Evolutionary conservation across 306 rosid genomes (phyloP), one percentile per base, ranked within the genome.

Genomic region (Alnus rubra): DNA sequence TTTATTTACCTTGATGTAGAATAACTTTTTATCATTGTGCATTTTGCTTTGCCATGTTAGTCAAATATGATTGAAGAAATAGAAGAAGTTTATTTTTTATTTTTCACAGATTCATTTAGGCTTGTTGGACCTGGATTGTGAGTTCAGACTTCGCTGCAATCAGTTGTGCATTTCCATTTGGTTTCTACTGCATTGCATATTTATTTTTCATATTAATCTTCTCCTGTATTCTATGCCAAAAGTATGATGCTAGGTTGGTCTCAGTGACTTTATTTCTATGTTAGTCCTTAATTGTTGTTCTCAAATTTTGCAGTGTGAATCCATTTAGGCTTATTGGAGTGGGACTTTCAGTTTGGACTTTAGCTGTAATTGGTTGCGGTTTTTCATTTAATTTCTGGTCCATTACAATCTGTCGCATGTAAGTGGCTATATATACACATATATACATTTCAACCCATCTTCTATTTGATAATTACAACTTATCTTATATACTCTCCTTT

Each of bases 311-410:
- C 92, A 92, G 96, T 76, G 78, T 87, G 71, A 92, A 89, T 86
- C 97, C 96, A 18, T 92, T 94, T 86, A 87, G 94, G 54, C 97
- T 92, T 64, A 88, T 94, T 77, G 97, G 96, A 71, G 93, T 92
- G 81, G 98, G 98, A 76, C 77, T 94, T 73, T 84, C 90, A 42
- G 89, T 92, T 86, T 94, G 98, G 98, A 94, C 94, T 71, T 5
- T 90, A 9, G 93, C 94, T 16, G 85, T 86, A 58, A 23, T 82
- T 73, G 88, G 90, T 33, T 90, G 96, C 75, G 93, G 92, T 53
- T 19, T 80, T 39, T 90, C 97, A 47, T 84, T 89, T 69, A 60
- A 81, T 80, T 94, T 90, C 86, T 92, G 97, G 98, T 90, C 96
- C 85, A 94, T 94, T 79, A 68, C 89, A 51, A 11, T 90, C 71